Conservation (phyloP, 305 asterid species). For the Fraxinus floribunda region DNA sequence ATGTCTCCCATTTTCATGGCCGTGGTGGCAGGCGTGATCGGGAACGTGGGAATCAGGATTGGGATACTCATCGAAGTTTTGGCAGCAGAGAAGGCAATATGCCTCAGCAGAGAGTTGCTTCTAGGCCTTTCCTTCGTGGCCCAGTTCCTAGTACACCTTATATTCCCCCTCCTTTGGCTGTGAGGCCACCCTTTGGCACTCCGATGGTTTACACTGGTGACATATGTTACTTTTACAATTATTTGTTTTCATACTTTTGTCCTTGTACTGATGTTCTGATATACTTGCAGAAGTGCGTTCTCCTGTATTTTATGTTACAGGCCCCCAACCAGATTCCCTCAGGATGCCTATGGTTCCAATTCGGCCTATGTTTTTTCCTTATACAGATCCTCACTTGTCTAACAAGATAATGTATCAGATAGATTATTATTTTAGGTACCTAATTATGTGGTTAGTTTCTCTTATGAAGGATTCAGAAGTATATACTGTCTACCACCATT, state of each 20-base stretch:
- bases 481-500: background rate
- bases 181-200: conserved; percentile 42
- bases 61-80: conserved; percentile 55
- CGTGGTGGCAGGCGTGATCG: conserved; percentile 70
- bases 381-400: conserved; percentile 55
- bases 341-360: conserved; percentile 56
- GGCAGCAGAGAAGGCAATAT: conserved; percentile 53
- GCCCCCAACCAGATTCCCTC: conserved; percentile 50
- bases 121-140: conserved; percentile 61
- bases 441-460: background rate
- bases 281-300: conserved; percentile 54
- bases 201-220: conserved; percentile 65
- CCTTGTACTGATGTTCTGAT: conserved; percentile 23
- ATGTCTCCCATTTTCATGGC: conserved; percentile 50
- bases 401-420: conserved; percentile 59
- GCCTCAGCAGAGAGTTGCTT: conserved; percentile 45
- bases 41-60: conserved; percentile 61
- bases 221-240: conserved; percentile 15
- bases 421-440: conserved; percentile 78
- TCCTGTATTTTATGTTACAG: conserved; percentile 46
- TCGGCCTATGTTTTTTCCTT: conserved; percentile 37
- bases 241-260: background rate
- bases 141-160: conserved; percentile 53
- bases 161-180: conserved; percentile 34
- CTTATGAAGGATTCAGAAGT: background rate